These are phyloP conservation scores for Talaromyces sp. DNA, from an alignment of 2,329 filamentous ascomycete genomes.

Conservation along the genomic window DNA sequence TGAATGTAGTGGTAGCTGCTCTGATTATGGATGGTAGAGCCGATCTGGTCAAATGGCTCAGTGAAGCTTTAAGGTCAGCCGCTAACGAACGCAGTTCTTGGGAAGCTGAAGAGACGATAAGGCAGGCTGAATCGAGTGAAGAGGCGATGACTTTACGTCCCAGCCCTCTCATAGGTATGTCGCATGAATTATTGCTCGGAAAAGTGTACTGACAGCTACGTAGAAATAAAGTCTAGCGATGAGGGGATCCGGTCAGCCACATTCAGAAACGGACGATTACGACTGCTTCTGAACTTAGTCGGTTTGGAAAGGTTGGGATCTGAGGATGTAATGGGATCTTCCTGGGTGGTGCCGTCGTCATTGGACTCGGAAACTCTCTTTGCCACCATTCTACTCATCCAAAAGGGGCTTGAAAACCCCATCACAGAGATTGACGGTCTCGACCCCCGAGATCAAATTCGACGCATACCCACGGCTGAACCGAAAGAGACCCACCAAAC, in stretches of 20 bases:
- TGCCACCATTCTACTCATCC: slow-evolving; percentile 67
- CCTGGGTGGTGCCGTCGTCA: slow-evolving; percentile 71
- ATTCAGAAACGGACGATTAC: slow-evolving; percentile 84
- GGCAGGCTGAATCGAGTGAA: slow-evolving; percentile 42
- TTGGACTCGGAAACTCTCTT: slow-evolving; percentile 63
- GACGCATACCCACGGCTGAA: slow-evolving; percentile 58
- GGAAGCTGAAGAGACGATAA: slow-evolving; percentile 66
- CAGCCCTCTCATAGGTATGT: slow-evolving; percentile 47
- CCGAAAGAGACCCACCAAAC: slow-evolving; percentile 29
- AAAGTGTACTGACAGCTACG: slow-evolving; percentile 23
- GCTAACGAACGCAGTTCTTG: slow-evolving; percentile 71
- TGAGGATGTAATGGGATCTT: slow-evolving; percentile 70
- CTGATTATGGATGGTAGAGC: slow-evolving; percentile 75
- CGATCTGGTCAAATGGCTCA: slow-evolving; percentile 77
- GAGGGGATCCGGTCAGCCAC: slow-evolving; percentile 67
- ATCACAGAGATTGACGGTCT: slow-evolving; percentile 72
- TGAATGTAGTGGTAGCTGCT: slow-evolving; percentile 74
- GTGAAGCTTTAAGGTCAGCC: slow-evolving; percentile 64
- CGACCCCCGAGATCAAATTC: slow-evolving; percentile 73
- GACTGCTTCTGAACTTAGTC: slow-evolving; percentile 74
- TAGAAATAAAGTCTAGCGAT: slow-evolving; percentile 61
- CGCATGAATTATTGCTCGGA: background rate
- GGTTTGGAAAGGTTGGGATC: slow-evolving; percentile 63
- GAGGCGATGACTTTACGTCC: slow-evolving; percentile 22
- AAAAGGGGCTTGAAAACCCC: slow-evolving; percentile 73